Evolutionary conservation across 2,329 filamentous ascomycete species (phyloP).

Genomic region (Septoria linicola): DNA sequence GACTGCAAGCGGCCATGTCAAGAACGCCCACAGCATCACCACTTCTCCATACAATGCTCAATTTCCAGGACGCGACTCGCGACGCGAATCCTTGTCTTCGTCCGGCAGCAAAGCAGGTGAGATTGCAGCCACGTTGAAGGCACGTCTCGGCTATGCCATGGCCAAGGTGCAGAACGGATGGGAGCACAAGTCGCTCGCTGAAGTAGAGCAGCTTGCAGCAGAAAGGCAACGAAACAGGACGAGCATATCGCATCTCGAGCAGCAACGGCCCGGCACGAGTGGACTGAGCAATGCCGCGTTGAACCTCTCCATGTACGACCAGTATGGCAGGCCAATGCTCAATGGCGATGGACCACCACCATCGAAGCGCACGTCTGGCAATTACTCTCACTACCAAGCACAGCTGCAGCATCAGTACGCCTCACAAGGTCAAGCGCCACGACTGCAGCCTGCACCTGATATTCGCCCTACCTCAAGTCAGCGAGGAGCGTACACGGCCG

Average conservation of each 20-base stretch:
- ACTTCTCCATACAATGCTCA: conserved; percentile 35
- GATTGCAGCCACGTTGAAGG: conserved; percentile 78
- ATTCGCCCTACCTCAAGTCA: conserved; percentile 29
- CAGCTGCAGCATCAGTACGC: conserved; percentile 14
- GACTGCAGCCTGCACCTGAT: conserved; percentile 35
- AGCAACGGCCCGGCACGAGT: conserved; percentile 30
- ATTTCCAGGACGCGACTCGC: conserved; percentile 49
- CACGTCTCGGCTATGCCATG: conserved; percentile 88
- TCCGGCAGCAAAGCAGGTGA: conserved; percentile 73
- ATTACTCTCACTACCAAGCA: conserved; percentile 23
- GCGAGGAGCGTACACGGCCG: conserved; percentile 11
- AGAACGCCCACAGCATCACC: conserved; percentile 52
- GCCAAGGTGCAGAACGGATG: conserved; percentile 89
- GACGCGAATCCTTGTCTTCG: conserved; percentile 68
- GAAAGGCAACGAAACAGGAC: conserved; percentile 50
- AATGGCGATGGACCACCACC: conserved; percentile 28
- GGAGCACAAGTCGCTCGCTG: conserved; percentile 74
- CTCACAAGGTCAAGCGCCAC: conserved; percentile 9
- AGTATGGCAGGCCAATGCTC: conserved; percentile 20
- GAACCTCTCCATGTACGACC: conserved; percentile 33
- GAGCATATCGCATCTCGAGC: conserved; percentile 32
- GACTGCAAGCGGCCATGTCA: conserved; percentile 73
- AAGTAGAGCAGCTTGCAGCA: conserved; percentile 73
- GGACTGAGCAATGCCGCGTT: conserved; percentile 33
- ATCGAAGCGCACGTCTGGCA: conserved; percentile 37